These are phyloP conservation scores for Chaetomiaceae sp. DNA, from an alignment of 2,329 filamentous ascomycete species.

Conservation along the genomic window DNA sequence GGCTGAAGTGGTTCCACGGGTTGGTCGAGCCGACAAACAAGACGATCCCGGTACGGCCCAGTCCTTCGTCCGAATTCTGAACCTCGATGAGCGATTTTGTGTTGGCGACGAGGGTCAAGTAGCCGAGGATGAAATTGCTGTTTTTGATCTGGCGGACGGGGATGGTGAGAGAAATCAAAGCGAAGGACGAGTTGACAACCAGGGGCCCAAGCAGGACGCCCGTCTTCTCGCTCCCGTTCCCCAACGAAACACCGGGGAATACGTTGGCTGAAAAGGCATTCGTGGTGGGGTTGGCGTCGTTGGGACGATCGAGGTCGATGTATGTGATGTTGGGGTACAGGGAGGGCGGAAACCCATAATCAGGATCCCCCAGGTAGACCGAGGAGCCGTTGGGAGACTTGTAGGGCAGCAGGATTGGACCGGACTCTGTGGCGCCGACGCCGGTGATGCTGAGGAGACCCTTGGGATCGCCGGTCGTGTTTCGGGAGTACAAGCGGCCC, in stretches of 20 bases:
- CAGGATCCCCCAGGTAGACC: constrained; percentile 57
- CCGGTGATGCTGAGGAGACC: constrained; percentile 64
- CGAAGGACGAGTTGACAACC: constrained; percentile 66
- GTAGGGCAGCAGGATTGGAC: constrained; percentile 60
- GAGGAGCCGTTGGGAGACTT: constrained; percentile 50
- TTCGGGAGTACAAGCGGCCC: constrained; percentile 66
- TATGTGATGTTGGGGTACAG: constrained; percentile 81
- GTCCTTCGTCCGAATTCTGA: constrained; percentile 60
- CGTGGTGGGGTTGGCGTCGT: constrained; percentile 38
- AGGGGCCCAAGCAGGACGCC: constrained; percentile 75
- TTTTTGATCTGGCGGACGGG: constrained; percentile 68
- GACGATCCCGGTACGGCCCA: constrained; percentile 65
- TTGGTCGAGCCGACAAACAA: constrained; percentile 66
- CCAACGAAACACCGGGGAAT: constrained; percentile 48
- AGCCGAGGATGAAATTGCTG: constrained; percentile 65
- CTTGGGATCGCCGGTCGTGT: constrained; percentile 51
- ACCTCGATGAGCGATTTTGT: constrained; percentile 61
- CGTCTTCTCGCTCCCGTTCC: constrained; percentile 43
- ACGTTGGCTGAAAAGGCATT: constrained; percentile 43
- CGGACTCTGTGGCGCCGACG: constrained; percentile 37
- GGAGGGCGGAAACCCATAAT: constrained; percentile 63
- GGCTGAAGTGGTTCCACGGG: constrained; percentile 60
- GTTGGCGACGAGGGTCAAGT: constrained; percentile 75
- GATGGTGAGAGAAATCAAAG: constrained; percentile 74
- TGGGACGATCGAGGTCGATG: constrained; percentile 39